phyloP scores from a whole-genome alignment of 2,329 filamentous ascomycete genomes.

The Colletotrichum neosansevieriae region DNA sequence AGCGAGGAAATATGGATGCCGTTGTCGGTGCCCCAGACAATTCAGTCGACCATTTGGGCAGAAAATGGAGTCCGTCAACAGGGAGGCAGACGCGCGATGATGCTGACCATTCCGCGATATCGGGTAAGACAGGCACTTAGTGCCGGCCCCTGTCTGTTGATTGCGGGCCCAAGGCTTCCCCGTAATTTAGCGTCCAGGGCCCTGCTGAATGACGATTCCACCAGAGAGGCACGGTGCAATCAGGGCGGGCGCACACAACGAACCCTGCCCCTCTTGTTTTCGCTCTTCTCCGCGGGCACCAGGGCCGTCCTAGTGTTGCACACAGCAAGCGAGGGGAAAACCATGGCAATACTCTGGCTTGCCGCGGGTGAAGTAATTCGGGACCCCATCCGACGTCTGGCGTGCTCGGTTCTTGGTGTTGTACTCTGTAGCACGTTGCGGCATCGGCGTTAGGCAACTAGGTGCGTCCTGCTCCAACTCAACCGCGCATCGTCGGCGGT shows the following conservation, averaged over 20 bases:
- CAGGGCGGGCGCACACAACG: constrained; percentile 31
- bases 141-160: constrained; percentile 24
- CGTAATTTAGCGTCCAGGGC: constrained; percentile 33
- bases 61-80: constrained; percentile 21
- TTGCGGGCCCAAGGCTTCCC: constrained; percentile 36
- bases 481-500: constrained; percentile 1
- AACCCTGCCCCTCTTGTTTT: constrained; percentile 29
- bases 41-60: constrained; percentile 20
- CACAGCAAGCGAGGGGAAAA: not conserved
- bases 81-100: constrained; percentile 32
- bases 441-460: constrained; percentile 7
- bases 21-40: constrained; percentile 22
- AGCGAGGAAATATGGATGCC: constrained; percentile 20
- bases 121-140: constrained; percentile 41
- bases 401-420: constrained; percentile 19
- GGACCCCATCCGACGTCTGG: constrained; percentile 17
- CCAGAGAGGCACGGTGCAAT: constrained; percentile 33
- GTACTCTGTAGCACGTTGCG: constrained; percentile 21
- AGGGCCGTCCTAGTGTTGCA: constrained; percentile 11
- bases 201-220: constrained; percentile 37
- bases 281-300: constrained; percentile 36
- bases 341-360: constrained; percentile 31
- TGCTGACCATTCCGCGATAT: constrained; percentile 40
- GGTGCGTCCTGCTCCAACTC: not conserved
- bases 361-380: constrained; percentile 13